phyloP scores from a whole-genome alignment of 257 asterid species.

The Solanum sejunctum region DNA sequence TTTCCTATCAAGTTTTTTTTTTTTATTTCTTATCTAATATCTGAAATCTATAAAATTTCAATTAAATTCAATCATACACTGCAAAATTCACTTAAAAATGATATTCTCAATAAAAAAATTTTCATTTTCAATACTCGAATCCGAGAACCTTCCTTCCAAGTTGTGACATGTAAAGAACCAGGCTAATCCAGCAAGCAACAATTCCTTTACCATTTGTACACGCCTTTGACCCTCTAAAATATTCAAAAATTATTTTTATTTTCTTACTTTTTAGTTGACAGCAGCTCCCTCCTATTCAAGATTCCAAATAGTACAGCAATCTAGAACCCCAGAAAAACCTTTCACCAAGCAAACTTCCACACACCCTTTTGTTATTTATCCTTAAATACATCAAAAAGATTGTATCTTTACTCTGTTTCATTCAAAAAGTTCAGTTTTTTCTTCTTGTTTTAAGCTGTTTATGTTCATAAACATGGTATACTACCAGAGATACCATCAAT shows the following conservation, averaged over 20 bases:
- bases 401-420: background rate
- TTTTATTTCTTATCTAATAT: fast-evolving
- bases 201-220: background rate
- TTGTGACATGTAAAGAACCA: background rate
- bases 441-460: background rate
- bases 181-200: background rate
- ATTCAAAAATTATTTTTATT: background rate
- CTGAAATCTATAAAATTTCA: fast-evolving
- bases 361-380: background rate
- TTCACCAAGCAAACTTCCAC: background rate
- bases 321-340: background rate
- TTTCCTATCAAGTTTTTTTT: background rate
- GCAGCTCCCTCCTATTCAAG: background rate
- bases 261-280: background rate
- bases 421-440: background rate
- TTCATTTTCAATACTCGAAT: fast-evolving
- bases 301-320: constrained; percentile 13
- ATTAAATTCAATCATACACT: no score
- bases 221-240: background rate
- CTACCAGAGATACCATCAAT: background rate
- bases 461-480: background rate
- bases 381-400: background rate
- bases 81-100: fast-evolving
- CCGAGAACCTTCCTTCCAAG: background rate
- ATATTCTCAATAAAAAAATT: no score